Conservation (phyloP, 1,284 basidiomycete species). For the Jaminaea rosea region DNA sequence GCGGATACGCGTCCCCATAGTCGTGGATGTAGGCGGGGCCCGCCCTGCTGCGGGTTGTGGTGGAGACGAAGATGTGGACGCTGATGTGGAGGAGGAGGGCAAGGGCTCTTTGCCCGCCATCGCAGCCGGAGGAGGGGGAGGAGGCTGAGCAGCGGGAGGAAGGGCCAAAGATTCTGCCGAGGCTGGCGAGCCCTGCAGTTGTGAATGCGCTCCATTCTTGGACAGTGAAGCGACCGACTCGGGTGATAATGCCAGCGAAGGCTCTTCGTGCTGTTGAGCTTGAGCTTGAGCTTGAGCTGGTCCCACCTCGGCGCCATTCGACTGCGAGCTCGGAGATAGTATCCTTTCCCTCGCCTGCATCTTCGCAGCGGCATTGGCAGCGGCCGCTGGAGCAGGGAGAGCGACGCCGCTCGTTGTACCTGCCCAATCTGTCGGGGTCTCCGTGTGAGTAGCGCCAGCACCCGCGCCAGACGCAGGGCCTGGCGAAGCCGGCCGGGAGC, state of each 20-base stretch:
- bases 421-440: slow-evolving; percentile 1
- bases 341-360: background rate
- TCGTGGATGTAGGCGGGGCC: background rate
- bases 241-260: too few relatives aligned
- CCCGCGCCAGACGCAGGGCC: too few relatives aligned
- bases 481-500: background rate
- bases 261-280: too few relatives aligned
- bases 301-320: too few relatives aligned
- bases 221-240: too few relatives aligned
- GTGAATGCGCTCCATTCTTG: too few relatives aligned
- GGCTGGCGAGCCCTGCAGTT: too few relatives aligned
- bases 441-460: too few relatives aligned
- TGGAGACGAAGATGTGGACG: background rate
- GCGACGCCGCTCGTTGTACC: background rate
- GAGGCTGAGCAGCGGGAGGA: background rate
- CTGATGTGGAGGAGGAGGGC: background rate
- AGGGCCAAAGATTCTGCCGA: background rate
- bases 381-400: background rate
- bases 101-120: background rate
- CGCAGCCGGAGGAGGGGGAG: background rate
- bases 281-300: too few relatives aligned
- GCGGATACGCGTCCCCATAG: slow-evolving; percentile 12
- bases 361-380: background rate
- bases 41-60: background rate
- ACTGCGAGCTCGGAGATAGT: background rate